Percentiles rank a stretch among this genome's conserved stretches.
Evolutionary conservation across 345 rosid genomes (phyloP).

Genomic region (Salix exigua): DNA sequence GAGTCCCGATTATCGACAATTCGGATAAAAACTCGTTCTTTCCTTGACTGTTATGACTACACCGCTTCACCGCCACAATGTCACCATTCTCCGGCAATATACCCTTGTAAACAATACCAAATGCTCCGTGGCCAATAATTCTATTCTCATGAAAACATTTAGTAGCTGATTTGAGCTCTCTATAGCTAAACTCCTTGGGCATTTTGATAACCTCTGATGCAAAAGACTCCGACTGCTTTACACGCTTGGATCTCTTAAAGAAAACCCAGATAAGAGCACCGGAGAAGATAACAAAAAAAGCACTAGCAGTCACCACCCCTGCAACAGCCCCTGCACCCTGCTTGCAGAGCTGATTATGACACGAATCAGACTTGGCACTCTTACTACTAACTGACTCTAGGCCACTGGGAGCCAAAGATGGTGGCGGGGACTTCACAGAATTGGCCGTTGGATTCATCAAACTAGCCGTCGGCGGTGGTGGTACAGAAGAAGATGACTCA

Average conservation of each 20-base stretch:
- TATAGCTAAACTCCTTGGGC: constrained; percentile 88
- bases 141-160: constrained; percentile 59
- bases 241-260: constrained; percentile 53
- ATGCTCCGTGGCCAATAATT: constrained; percentile 89
- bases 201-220: constrained; percentile 72
- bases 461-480: constrained; percentile 68
- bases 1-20: constrained; percentile 74
- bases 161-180: constrained; percentile 80
- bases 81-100: constrained; percentile 63
- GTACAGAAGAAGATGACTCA: constrained; percentile 31
- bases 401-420: constrained; percentile 51
- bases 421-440: constrained; percentile 56
- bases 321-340: constrained; percentile 91
- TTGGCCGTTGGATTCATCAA: constrained; percentile 69
- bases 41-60: constrained; percentile 87
- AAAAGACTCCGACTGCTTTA: constrained; percentile 53
- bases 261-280: constrained; percentile 69
- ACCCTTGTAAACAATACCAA: constrained; percentile 90
- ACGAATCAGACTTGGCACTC: constrained; percentile 37
- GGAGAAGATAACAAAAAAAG: constrained; percentile 75
- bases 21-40: constrained; percentile 83
- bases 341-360: constrained; percentile 81
- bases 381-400: constrained; percentile 16
- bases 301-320: constrained; percentile 91
- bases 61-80: constrained; percentile 79